Evolutionary conservation across 192 early-diverging fungal species (phyloP).

Genomic region (Coemansia sp.): DNA sequence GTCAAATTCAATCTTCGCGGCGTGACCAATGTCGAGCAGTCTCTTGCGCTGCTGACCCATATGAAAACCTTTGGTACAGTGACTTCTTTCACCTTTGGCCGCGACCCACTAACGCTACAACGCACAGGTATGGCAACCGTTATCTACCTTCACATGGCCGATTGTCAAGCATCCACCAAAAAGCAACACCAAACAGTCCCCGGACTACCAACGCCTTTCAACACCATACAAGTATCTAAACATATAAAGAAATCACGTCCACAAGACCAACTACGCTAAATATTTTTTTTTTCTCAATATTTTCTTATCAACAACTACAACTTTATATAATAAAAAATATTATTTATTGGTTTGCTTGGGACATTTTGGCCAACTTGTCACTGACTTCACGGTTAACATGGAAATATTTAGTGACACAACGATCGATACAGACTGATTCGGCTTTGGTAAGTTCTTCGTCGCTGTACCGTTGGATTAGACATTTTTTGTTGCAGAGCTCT

Average conservation of each 20-base stretch:
- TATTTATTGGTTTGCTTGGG: slow-evolving; percentile 41
- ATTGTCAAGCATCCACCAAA: slow-evolving; percentile 18
- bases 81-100: slow-evolving; percentile 31
- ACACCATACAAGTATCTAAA: slow-evolving; percentile 21
- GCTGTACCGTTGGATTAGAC: slow-evolving; percentile 76
- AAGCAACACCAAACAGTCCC: slow-evolving; percentile 17
- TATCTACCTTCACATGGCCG: slow-evolving; percentile 27
- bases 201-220: slow-evolving; percentile 21
- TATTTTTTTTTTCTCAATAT: too few relatives aligned
- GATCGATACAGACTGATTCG: slow-evolving; percentile 87
- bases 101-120: slow-evolving; percentile 38
- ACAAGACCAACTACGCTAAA: too few relatives aligned
- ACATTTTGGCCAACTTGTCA: slow-evolving; percentile 68
- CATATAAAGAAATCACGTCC: background rate
- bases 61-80: slow-evolving; percentile 41
- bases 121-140: slow-evolving; percentile 39
- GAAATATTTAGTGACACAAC: slow-evolving; percentile 88
- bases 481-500: slow-evolving; percentile 83
- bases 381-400: slow-evolving; percentile 76
- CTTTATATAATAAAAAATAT: background rate
- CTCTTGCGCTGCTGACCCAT: slow-evolving; percentile 29
- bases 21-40: slow-evolving; percentile 20
- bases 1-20: slow-evolving; percentile 32
- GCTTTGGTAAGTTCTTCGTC: slow-evolving; percentile 87
- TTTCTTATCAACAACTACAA: too few relatives aligned